phyloP scores from a whole-genome alignment of 108 stramenopile genomes.

The Fragilaria crotonensis region DNA sequence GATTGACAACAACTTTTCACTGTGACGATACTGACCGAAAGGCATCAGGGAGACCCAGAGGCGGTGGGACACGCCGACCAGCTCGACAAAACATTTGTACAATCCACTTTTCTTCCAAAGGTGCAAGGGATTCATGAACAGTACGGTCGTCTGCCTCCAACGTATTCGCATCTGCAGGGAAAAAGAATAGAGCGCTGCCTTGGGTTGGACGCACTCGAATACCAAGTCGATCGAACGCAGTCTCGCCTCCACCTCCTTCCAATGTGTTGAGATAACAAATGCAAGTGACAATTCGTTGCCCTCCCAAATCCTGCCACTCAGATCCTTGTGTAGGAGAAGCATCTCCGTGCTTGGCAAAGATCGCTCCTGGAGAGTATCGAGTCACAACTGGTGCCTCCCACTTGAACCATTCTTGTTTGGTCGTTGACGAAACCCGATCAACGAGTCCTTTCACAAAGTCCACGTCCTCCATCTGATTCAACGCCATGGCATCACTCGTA shows the following conservation, averaged over 20 bases:
- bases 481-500: slow-evolving; percentile 38
- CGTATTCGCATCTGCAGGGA: slow-evolving; percentile 19
- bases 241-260: slow-evolving; percentile 29
- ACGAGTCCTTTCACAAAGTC: slow-evolving; percentile 18
- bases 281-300: slow-evolving; percentile 38
- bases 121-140: slow-evolving; percentile 37
- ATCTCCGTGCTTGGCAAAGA: slow-evolving; percentile 39
- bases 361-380: slow-evolving; percentile 30
- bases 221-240: slow-evolving; percentile 28
- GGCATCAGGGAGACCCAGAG: slow-evolving; percentile 36
- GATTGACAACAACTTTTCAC: too few species aligned
- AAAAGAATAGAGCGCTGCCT: slow-evolving; percentile 39
- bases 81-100: slow-evolving; percentile 48
- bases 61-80: slow-evolving; percentile 33
- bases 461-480: slow-evolving; percentile 28
- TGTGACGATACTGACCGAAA: too few species aligned
- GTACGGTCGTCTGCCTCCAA: slow-evolving; percentile 28
- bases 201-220: slow-evolving; percentile 24
- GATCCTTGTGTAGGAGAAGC: slow-evolving; percentile 36
- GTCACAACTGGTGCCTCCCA: slow-evolving; percentile 51
- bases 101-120: slow-evolving; percentile 35
- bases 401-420: slow-evolving; percentile 22
- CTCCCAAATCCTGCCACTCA: slow-evolving; percentile 37
- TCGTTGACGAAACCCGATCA: slow-evolving; percentile 13
- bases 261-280: slow-evolving; percentile 37